A percentile compares a stretch with the other conserved stretches of the same genome.
phyloP scores from a whole-genome alignment of 2,329 filamentous ascomycete genomes.

The Arthrobotrys megalospora region DNA sequence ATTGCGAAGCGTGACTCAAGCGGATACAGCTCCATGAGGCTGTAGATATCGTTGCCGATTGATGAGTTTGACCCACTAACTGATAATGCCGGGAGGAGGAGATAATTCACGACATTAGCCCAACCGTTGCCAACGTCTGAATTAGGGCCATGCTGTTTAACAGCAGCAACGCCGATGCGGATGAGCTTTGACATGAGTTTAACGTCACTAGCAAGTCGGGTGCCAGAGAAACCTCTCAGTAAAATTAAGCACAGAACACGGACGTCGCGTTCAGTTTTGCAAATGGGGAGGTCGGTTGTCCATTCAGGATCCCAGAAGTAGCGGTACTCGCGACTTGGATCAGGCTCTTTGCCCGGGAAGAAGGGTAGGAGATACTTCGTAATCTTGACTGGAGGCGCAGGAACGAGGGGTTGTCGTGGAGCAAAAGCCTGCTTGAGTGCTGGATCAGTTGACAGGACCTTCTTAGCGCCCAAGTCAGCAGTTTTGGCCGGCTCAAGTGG shows the following conservation, averaged over 20 bases:
- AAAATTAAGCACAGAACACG: constrained; percentile 75
- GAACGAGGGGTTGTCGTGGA: constrained; percentile 76
- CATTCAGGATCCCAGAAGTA: constrained; percentile 96
- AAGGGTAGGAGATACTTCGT: constrained; percentile 55
- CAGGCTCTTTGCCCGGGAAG: constrained; percentile 48
- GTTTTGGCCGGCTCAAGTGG: constrained; percentile 73
- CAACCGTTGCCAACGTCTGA: constrained; percentile 73
- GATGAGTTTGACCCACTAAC: constrained; percentile 87
- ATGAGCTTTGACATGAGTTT: constrained; percentile 83
- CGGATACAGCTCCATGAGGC: constrained; percentile 83
- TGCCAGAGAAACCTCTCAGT: constrained; percentile 86
- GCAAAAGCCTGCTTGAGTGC: constrained; percentile 71
- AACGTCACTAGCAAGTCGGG: constrained; percentile 89
- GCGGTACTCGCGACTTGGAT: constrained; percentile 74
- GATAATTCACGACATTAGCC: constrained; percentile 84
- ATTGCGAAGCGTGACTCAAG: constrained; percentile 84
- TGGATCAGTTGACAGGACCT: constrained; percentile 60
- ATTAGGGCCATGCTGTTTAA: constrained; percentile 62
- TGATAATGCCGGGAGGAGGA: constrained; percentile 90
- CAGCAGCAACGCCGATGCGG: constrained; percentile 87
- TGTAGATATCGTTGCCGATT: constrained; percentile 87
- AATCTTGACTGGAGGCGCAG: constrained; percentile 72
- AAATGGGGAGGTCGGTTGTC: constrained; percentile 92
- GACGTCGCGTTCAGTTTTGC: constrained; percentile 90
- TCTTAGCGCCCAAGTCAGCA: constrained; percentile 70